Conservation (phyloP, 2,329 filamentous ascomycete species). For the Cordyceps militaris region DNA sequence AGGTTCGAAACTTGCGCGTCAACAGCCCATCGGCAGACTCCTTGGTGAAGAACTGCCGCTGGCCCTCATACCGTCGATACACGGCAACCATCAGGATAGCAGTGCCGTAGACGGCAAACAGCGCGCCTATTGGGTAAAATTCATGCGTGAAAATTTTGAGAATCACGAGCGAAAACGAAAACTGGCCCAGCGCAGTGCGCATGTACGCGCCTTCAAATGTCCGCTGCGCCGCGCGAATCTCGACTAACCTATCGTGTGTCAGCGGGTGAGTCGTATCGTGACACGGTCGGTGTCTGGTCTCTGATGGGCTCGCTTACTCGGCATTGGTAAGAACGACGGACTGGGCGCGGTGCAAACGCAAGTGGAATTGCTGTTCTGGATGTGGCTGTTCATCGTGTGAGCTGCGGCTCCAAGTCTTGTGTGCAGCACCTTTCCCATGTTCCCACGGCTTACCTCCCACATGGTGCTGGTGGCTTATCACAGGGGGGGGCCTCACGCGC, state of each 20-base stretch:
- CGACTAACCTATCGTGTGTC: constrained; percentile 57
- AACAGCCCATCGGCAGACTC: constrained; percentile 26
- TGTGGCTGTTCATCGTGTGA: constrained; percentile 39
- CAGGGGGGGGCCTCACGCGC: not conserved
- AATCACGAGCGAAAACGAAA: constrained; percentile 89
- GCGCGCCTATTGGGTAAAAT: constrained; percentile 93
- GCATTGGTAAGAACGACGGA: constrained; percentile 70
- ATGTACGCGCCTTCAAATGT: constrained; percentile 98
- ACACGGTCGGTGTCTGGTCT: not conserved
- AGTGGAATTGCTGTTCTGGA: constrained; percentile 63
- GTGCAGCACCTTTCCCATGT: no score
- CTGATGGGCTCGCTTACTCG: constrained; percentile 43
- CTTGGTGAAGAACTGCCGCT: constrained; percentile 78
- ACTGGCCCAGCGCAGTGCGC: constrained; percentile 87
- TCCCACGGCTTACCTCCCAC: constrained; percentile 5
- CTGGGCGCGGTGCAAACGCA: constrained; percentile 73
- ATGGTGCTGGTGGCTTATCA: not conserved
- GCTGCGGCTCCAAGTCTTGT: not conserved
- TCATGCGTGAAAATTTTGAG: constrained; percentile 91
- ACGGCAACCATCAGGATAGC: constrained; percentile 76
- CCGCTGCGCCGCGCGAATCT: constrained; percentile 88
- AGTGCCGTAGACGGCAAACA: constrained; percentile 87
- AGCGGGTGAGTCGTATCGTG: not conserved
- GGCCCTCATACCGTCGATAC: constrained; percentile 84
- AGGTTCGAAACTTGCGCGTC: constrained; percentile 54